phyloP scores from a whole-genome alignment of 2,329 filamentous ascomycete genomes.

The Dactylonectria estremocensis region DNA sequence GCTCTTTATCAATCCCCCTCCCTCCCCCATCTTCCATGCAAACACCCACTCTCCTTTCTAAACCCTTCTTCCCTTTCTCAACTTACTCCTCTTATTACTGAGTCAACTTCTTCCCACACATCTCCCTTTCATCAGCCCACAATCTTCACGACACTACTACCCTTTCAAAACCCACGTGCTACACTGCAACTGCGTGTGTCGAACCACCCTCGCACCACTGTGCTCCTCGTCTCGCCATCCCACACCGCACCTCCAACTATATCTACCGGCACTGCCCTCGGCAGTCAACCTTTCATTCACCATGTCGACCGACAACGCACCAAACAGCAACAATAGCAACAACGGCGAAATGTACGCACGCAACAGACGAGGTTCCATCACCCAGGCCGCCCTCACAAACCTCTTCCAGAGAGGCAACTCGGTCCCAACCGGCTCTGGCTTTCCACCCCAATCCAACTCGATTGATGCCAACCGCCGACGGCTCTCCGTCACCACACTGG shows the following conservation, averaged over 20 bases:
- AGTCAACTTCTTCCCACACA: slow-evolving; percentile 12
- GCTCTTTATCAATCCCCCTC: slow-evolving; percentile 45
- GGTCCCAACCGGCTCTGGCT: slow-evolving; percentile 59
- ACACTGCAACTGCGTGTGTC: slow-evolving; percentile 43
- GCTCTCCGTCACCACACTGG: slow-evolving; percentile 81
- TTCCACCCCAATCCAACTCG: slow-evolving; percentile 57
- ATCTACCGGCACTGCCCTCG: slow-evolving; percentile 42
- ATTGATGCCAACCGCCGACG: slow-evolving; percentile 76
- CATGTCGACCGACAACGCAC: slow-evolving; percentile 55
- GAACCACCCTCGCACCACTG: slow-evolving; percentile 49
- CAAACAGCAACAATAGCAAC: slow-evolving; percentile 51
- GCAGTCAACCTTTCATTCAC: slow-evolving; percentile 36
- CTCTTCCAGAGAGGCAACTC: slow-evolving; percentile 73
- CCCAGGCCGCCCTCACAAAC: slow-evolving; percentile 69
- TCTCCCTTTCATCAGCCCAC: slow-evolving; percentile 40
- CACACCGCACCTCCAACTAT: slow-evolving; percentile 46
- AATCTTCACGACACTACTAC: slow-evolving; percentile 36
- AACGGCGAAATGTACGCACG: slow-evolving; percentile 59
- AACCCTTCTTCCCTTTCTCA: slow-evolving; percentile 30
- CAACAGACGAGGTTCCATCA: slow-evolving; percentile 70
- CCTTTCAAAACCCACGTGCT: slow-evolving; percentile 45
- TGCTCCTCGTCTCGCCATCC: slow-evolving; percentile 42
- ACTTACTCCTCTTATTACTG: slow-evolving; percentile 12
- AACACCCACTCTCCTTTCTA: slow-evolving; percentile 20
- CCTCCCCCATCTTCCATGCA: slow-evolving; percentile 31